Conservation (phyloP, 208 protist species). For the Leishmania turanica region DNA sequence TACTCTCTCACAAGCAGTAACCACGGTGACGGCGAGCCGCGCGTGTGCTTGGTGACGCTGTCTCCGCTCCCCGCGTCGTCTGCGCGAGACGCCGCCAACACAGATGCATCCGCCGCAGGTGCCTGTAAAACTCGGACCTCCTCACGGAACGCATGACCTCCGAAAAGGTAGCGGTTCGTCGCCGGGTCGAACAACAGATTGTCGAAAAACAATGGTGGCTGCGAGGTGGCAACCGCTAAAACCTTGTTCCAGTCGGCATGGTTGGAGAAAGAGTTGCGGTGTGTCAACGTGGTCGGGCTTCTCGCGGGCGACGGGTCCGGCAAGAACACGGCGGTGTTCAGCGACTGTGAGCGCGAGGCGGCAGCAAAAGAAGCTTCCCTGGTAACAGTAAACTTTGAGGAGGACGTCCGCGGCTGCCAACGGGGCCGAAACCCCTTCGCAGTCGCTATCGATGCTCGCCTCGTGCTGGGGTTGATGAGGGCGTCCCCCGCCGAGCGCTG, state of each 20-base stretch:
- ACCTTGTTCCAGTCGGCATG: not conserved
- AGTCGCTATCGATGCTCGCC: not conserved
- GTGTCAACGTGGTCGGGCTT: not conserved
- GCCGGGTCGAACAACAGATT: conserved; percentile 74
- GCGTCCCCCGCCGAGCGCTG: not conserved
- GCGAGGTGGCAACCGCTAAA: conserved; percentile 37
- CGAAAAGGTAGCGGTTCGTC: conserved; percentile 57
- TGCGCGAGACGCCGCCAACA: not conserved
- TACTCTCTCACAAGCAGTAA: conserved; percentile 74
- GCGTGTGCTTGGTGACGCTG: not conserved
- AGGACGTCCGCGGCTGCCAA: not conserved
- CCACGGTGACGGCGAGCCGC: not conserved
- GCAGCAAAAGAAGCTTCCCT: not conserved
- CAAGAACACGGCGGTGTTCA: conserved; percentile 2
- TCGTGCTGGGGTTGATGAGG: not conserved
- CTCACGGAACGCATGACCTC: conserved; percentile 65
- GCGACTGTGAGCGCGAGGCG: not conserved
- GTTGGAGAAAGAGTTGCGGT: not conserved
- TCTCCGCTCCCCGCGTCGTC: not conserved
- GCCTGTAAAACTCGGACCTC: conserved; percentile 65
- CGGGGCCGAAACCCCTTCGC: conserved; percentile 2
- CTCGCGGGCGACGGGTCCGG: not conserved
- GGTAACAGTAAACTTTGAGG: not conserved
- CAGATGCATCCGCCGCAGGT: not conserved
- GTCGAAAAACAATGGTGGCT: conserved; percentile 56